Conservation (phyloP, 768 basidiomycete species). For the Hemileccinum rubropunctum region DNA sequence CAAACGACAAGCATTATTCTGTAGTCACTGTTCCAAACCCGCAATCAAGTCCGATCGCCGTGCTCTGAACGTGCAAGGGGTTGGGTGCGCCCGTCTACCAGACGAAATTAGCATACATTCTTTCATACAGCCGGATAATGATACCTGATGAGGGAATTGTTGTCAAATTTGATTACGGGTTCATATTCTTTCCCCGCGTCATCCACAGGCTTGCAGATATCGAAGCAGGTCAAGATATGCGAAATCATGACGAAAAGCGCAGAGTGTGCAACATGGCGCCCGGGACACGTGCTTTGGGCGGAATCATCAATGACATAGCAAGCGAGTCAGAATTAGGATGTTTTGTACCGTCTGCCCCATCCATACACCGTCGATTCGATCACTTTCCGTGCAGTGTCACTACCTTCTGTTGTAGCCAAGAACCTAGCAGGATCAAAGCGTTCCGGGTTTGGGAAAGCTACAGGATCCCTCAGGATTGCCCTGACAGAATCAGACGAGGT, state of each 20-base stretch:
- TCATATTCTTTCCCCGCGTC: background rate
- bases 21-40: background rate
- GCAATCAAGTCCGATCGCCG: background rate
- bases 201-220: constrained; percentile 1
- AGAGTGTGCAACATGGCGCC: background rate
- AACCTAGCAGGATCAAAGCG: background rate
- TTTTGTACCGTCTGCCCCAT: background rate
- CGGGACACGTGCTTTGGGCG: background rate
- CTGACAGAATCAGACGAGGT: background rate
- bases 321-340: background rate
- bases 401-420: background rate
- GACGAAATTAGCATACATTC: background rate
- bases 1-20: too few species aligned
- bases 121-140: background rate
- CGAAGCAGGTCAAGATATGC: background rate
- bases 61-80: background rate
- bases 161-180: background rate
- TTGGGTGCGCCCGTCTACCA: background rate
- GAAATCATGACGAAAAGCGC: background rate
- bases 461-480: background rate
- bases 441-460: background rate
- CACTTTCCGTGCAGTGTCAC: background rate
- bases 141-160: background rate
- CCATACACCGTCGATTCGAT: background rate
- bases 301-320: too few species aligned